A percentile compares a stretch with the other conserved stretches of the same genome.
phyloP scores from a whole-genome alignment of 2,329 filamentous ascomycete species.

The Zymoseptoria tritici region DNA sequence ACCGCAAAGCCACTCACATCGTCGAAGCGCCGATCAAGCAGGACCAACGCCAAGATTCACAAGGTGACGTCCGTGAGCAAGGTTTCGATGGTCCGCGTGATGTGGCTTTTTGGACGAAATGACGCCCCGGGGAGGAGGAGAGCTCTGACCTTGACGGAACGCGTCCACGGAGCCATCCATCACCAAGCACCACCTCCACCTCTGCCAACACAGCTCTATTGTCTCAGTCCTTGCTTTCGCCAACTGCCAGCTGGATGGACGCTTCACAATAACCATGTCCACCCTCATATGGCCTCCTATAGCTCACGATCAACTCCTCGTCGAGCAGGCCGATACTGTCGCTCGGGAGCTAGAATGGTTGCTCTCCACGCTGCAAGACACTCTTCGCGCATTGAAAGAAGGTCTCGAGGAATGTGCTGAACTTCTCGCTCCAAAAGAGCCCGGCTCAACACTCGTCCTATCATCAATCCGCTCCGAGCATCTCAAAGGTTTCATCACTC shows the following conservation, averaged over 20 bases:
- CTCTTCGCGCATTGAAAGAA: conserved; percentile 53
- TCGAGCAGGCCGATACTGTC: conserved; percentile 47
- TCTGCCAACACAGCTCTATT: background rate
- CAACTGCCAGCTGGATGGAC: background rate
- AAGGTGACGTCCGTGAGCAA: background rate
- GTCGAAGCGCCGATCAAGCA: background rate
- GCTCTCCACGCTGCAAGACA: conserved; percentile 53
- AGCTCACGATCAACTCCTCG: conserved; percentile 42
- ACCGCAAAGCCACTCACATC: background rate
- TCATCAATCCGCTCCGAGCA: conserved; percentile 80
- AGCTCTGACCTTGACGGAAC: background rate
- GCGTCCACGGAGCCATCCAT: background rate
- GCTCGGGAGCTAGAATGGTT: conserved; percentile 58
- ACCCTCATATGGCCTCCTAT: conserved; percentile 55
- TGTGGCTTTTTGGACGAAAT: background rate
- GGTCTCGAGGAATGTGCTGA: conserved; percentile 85
- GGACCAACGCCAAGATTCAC: background rate
- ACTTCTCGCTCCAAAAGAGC: conserved; percentile 75
- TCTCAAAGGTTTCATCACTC: conserved; percentile 86
- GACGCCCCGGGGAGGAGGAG: background rate
- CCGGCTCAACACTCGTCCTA: conserved; percentile 80
- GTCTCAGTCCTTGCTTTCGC: background rate
- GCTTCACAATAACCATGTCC: conserved; percentile 41
- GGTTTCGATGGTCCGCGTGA: background rate
- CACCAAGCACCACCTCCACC: background rate